phyloP scores from a whole-genome alignment of 352 stramenopile species.

The Phytophthora megakarya region DNA sequence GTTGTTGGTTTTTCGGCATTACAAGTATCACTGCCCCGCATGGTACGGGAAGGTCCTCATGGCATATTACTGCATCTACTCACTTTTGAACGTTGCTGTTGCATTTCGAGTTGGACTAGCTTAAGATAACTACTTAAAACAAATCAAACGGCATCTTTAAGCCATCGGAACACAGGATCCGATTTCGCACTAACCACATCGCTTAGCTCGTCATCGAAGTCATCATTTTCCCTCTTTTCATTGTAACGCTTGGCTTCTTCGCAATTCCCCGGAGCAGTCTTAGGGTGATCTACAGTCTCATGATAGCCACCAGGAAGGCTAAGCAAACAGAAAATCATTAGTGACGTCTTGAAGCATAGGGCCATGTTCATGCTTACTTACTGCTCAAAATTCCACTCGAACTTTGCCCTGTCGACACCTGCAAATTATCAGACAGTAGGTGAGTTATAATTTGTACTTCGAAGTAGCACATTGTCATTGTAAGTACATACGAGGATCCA shows the following conservation, averaged over 20 bases:
- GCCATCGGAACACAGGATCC: constrained; percentile 64
- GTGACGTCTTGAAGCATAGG: neutral
- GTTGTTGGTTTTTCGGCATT: constrained; percentile 53
- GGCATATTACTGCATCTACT: constrained; percentile 72
- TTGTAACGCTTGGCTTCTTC: constrained; percentile 14
- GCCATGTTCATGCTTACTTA: constrained; percentile 24
- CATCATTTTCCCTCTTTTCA: constrained; percentile 8
- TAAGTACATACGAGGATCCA: constrained; percentile 25
- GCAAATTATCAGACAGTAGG: neutral
- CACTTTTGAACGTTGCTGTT: constrained; percentile 67
- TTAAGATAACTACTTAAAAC: constrained; percentile 12
- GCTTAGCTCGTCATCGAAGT: constrained; percentile 33
- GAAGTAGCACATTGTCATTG: neutral
- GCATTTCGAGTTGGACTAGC: constrained; percentile 39
- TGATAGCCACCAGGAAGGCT: constrained; percentile 27
- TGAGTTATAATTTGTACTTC: too few relatives aligned
- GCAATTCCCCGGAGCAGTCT: neutral
- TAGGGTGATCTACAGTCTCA: constrained; percentile 6
- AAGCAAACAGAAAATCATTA: constrained; percentile 6
- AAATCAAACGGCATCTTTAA: constrained; percentile 53
- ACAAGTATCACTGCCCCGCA: constrained; percentile 61
- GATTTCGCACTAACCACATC: constrained; percentile 44
- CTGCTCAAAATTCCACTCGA: constrained; percentile 74
- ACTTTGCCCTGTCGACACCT: constrained; percentile 30
- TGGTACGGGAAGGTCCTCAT: constrained; percentile 82